Base-by-base conservation (phyloP, 2,329 filamentous ascomycete genomes). In the Cordyceps sp. region DNA sequence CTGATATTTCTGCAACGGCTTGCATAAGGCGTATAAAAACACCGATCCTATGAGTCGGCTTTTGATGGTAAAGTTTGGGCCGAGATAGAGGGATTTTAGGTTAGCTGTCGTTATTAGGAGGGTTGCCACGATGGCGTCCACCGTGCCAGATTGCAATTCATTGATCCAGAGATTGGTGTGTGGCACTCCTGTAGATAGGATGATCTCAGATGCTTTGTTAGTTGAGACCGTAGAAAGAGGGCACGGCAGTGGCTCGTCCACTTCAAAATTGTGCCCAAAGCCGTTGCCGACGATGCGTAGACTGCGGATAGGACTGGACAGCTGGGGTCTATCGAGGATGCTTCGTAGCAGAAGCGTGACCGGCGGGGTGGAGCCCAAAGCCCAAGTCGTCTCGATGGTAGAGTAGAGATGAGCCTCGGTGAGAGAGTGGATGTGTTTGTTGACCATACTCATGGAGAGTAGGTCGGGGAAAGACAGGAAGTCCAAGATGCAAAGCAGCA, bases 41-140 rank as follows among this genome's bases (percentile, higher is more conserved):
- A 41, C 15, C 2, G 3, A 2, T 3, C 31, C 34, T 1, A 37
- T 7, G 4, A 29, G 32, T 2, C 9, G 2, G 0, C 10, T 32
- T 9, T 34, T 26, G 10, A 14, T 10, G 2, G 35, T 28, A 23
- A 34, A 39, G 23, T 34, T 37, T 2, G 29, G 15, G 10, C 14
- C 17, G 4, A 39, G 26, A 14, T 33, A 24, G 6, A 39, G 24
- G 6, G 7, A 17, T 10, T 17, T 13, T 16, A 39, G 19, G 16
- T 34, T 36, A 4, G 37, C 27, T 6, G 35, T 16, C 12, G 34
- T 19, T 6, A 32, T 25, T 4, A 36, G 3, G 17, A 39, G 33
- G 18, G 34, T 13, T 8, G 37, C 30, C 6, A 37, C 24, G 29
- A 34, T 16, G 10, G 37, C 37, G 23, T 39, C 35, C n/a, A 19